Evolutionary conservation across 2,329 filamentous ascomycete species (phyloP).

Genomic region (Aspergillus fructus): DNA sequence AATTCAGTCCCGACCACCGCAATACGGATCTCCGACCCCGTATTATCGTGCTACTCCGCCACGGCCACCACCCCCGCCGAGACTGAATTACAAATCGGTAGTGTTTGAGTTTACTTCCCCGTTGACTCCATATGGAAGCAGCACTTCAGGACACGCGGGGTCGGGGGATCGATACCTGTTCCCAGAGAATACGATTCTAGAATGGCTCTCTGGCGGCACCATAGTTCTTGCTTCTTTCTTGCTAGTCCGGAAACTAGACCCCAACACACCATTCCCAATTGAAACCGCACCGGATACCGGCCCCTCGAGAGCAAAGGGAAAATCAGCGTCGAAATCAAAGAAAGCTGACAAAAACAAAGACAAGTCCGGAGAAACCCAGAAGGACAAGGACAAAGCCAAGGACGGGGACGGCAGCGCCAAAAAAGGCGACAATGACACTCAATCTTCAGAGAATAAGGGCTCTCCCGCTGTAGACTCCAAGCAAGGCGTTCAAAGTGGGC

Average conservation of each 20-base stretch:
- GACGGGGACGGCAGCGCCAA: slow-evolving; percentile 7
- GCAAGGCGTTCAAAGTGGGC: slow-evolving; percentile 10
- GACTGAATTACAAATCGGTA: slow-evolving; percentile 45
- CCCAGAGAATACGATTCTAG: slow-evolving; percentile 49
- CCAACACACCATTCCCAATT: slow-evolving; percentile 38
- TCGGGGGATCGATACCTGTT: slow-evolving; percentile 51
- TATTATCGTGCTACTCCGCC: slow-evolving; percentile 36
- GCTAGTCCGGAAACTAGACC: slow-evolving; percentile 44
- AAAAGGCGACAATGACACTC: slow-evolving; percentile 7
- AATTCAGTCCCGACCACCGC: slow-evolving; percentile 38
- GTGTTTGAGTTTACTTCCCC: slow-evolving; percentile 50
- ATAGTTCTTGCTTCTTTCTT: slow-evolving; percentile 50
- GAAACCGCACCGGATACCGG: slow-evolving; percentile 31
- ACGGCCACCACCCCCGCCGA: slow-evolving; percentile 31
- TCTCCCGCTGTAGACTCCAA: slow-evolving; percentile 12
- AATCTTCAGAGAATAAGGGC: slow-evolving; percentile 8
- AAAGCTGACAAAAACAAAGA: slow-evolving; percentile 32
- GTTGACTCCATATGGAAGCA: slow-evolving; percentile 42
- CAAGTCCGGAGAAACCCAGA: slow-evolving; percentile 5
- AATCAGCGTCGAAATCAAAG: slow-evolving; percentile 38
- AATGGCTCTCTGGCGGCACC: slow-evolving; percentile 47
- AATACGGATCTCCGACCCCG: slow-evolving; percentile 33
- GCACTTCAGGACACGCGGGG: slow-evolving; percentile 40
- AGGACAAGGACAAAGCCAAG: slow-evolving; percentile 11
- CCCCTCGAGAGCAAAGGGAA: slow-evolving; percentile 27